These are phyloP conservation scores for Nakazawaea holstii DNA, from an alignment of 805 yeast species.

Conservation along the genomic window DNA sequence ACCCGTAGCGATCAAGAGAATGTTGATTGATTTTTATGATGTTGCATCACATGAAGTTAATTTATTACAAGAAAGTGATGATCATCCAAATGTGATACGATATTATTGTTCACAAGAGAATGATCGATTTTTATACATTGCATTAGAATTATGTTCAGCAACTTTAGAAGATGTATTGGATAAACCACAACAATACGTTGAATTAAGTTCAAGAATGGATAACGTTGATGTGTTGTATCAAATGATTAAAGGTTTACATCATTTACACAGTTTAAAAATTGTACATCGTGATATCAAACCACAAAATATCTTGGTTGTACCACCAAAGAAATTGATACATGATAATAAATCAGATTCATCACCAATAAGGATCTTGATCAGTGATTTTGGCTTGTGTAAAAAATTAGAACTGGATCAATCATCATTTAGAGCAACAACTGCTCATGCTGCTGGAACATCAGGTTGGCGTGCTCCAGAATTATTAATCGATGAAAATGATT, in stretches of 20 bases:
- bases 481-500: slow-evolving; percentile 36
- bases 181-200: slow-evolving; percentile 31
- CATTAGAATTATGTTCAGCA: slow-evolving; percentile 85
- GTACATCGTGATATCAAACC: slow-evolving; percentile 96
- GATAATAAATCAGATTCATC: slow-evolving; percentile 22
- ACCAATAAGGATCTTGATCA: slow-evolving; percentile 68
- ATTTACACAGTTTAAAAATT: slow-evolving; percentile 82
- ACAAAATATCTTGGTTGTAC: slow-evolving; percentile 83
- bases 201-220: slow-evolving; percentile 35
- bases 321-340: slow-evolving; percentile 38
- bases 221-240: slow-evolving; percentile 60
- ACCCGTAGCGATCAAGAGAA: slow-evolving; percentile 93
- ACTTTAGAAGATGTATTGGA: slow-evolving; percentile 84
- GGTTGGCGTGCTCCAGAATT: slow-evolving; percentile 99
- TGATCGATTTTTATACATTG: slow-evolving; percentile 86
- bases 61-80: slow-evolving; percentile 87
- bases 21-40: slow-evolving; percentile 90
- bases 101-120: slow-evolving; percentile 91
- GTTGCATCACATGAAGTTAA: slow-evolving; percentile 90
- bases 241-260: slow-evolving; percentile 78
- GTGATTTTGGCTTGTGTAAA: slow-evolving; percentile 95
- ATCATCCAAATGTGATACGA: slow-evolving; percentile 90
- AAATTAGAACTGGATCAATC: slow-evolving; percentile 89
- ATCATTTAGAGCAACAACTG: slow-evolving; percentile 87
- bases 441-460: slow-evolving; percentile 91